Evolutionary conservation across 2,329 filamentous ascomycete genomes (phyloP), one percentile per base, ranked within the genome.

Genomic region (Metarhizium album): DNA sequence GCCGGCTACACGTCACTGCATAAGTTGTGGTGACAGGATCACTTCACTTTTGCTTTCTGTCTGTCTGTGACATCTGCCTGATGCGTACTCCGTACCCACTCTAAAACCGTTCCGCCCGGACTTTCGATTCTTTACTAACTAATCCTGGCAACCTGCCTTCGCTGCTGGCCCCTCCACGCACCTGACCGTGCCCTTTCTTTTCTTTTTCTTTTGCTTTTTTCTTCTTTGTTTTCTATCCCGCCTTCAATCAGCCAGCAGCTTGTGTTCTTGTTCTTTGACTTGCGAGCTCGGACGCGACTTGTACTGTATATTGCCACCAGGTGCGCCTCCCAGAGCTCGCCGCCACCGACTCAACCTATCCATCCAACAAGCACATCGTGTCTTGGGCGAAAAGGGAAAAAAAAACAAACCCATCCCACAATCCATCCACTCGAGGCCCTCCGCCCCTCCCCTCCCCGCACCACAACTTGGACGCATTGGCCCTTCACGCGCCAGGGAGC

Each of bases 371-470:
- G 46, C 48, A 35, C 45, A 16, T 29, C 42, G 16, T 42, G 37
- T 18, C 50, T 42, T 6, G 13, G 29, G 27, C 16, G 13, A 27
- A 20, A 35, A n/a, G 24, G 37, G 42, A 45, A 45, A 49, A 33
- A 45, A 8, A 51, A 53, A 46, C 37, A 51, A 48, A 24, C 50
- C 23, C 33, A 53, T 45, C 46, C 45, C 31, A 43, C 51, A 45
- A 48, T 45, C 52, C 52, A 53, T 49, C 47, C 31, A 46, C 43
- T 16, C 31, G 47, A 37, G 24, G 37, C 16, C 45, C 42, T 50
- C 43, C 46, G 52, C 52, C 49, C 49, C 52, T 50, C 47, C 38
- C 45, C 46, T 49, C 52, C 52, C 49, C 52, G 49, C 52, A 51
- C 48, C 49, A 50, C 37, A 43, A 43, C 40, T 43, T 43, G 22